These are phyloP conservation scores for Phoma sp. DNA, from an alignment of 2,329 filamentous ascomycete genomes.

Conservation along the genomic window DNA sequence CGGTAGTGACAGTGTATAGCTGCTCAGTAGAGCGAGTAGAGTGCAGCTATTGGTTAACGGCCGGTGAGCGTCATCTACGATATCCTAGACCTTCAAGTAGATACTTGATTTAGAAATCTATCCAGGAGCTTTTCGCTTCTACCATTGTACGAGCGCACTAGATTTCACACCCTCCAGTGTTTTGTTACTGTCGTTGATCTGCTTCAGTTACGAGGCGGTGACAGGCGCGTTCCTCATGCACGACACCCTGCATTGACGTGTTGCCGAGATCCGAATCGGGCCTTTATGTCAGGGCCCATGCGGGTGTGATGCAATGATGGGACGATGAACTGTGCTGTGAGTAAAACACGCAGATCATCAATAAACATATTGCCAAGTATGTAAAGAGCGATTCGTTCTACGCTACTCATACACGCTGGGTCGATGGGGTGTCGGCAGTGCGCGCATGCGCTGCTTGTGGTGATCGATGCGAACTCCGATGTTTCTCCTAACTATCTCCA, in stretches of 20 bases:
- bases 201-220: slow-evolving; percentile 6
- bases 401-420: neutral
- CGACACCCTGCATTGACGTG: slow-evolving; percentile 12
- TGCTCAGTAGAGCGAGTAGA: neutral
- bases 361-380: neutral
- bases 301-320: neutral
- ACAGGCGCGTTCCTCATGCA: slow-evolving; percentile 7
- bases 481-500: slow-evolving; percentile 8
- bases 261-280: slow-evolving; percentile 15
- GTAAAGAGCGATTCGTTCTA: neutral
- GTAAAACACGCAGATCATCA: slow-evolving; percentile 1
- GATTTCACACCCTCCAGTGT: neutral
- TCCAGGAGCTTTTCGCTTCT: slow-evolving; percentile 1
- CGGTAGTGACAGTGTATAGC: neutral
- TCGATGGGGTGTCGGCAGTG: neutral
- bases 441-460: no score
- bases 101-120: slow-evolving; percentile 9
- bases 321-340: slow-evolving; percentile 1
- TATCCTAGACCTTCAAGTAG: slow-evolving; percentile 17
- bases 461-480: neutral
- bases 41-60: slow-evolving; percentile 3
- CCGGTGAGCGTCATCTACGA: slow-evolving; percentile 7
- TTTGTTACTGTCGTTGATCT: neutral
- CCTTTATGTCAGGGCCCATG: slow-evolving; percentile 6
- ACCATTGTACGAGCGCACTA: neutral